Conservation (phyloP, 208 protist species). For the Trypanosoma theileri region DNA sequence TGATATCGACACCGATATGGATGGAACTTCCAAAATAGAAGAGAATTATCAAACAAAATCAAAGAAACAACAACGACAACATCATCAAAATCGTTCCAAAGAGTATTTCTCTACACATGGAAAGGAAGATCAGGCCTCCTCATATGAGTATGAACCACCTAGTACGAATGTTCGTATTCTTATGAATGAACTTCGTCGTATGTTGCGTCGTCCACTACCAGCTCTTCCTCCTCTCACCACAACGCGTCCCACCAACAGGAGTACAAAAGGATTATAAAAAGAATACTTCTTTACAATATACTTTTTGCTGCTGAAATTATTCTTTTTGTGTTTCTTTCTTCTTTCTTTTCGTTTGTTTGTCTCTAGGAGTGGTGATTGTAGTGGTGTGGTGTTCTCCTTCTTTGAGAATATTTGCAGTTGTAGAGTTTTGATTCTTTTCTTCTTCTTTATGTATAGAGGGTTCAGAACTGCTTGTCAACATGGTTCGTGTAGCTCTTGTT, state of each 20-base stretch:
- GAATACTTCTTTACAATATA: not conserved
- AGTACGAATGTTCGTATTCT: constrained; percentile 75
- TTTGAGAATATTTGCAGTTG: not conserved
- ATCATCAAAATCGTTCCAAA: not conserved
- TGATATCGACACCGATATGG: not conserved
- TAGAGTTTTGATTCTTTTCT: too few relatives aligned
- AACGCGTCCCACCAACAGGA: not conserved
- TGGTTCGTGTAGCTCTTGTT: too few relatives aligned
- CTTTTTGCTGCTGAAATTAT: not conserved
- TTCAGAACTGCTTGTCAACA: too few relatives aligned
- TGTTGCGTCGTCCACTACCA: constrained; percentile 79
- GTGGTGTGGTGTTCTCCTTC: not conserved
- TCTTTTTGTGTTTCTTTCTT: not conserved
- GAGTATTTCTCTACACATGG: not conserved
- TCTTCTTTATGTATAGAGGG: too few relatives aligned
- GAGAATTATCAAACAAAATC: not conserved
- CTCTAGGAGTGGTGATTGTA: not conserved
- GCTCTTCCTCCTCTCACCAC: constrained; percentile 41
- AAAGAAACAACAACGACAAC: not conserved
- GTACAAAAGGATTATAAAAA: not conserved
- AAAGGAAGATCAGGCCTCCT: constrained; percentile 5
- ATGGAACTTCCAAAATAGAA: not conserved
- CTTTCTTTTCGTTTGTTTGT: not conserved
- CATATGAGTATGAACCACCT: constrained; percentile 40
- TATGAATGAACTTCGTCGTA: constrained; percentile 70